Base-by-base conservation (phyloP, 108 stramenopile genomes). In the Fragilariopsis cylindrus region DNA sequence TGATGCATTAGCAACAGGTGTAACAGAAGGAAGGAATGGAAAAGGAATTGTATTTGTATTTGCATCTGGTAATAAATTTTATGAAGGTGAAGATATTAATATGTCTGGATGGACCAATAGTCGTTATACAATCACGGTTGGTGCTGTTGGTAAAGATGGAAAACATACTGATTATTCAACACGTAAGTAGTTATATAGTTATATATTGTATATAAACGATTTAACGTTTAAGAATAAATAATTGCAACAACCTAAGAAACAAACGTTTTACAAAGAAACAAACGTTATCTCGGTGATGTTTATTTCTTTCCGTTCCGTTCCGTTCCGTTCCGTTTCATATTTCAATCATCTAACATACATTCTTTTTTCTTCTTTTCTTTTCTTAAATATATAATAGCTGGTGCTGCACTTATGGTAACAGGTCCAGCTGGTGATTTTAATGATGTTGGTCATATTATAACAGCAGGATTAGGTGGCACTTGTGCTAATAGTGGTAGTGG, bases 41-140 rank as follows among this genome's bases (percentile, higher is more conserved):
- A 86, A 81, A 65, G 85, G 85, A n/a, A 75, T 78, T n/a, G 64
- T 86, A 7, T 83, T 69, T 50, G 73, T 83, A 15, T 83, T 83
- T 64, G 79, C 85, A 11, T 50, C 82, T n/a, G 85, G 85, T 2
- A 86, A 86, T 60, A 73, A 58, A 7, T 81, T 67, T 18, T 30
- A 15, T n/a, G 4, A 11, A 21, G 82, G 79, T 4, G 80, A 74
- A 15, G 80, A 86, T 68, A 60, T 70, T 43, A 86, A 83, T 58
- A 65, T 73, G 41, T 62, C 73, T 52, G 73, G 72, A 11, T 78
- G 21, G 39, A 55, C 65, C 19, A 81, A 83, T 70, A 57, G 71
- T 9, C 60, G 81, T 7, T 83, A 63, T 50, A 70, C 80, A 11
- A 86, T 86, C 19, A 57, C 80, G 0, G 85, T 83, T 4, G 85